Evolutionary conservation across 768 basidiomycete species (phyloP), one percentile per base, ranked within the genome.

Genomic region (Lactarius psammicola): DNA sequence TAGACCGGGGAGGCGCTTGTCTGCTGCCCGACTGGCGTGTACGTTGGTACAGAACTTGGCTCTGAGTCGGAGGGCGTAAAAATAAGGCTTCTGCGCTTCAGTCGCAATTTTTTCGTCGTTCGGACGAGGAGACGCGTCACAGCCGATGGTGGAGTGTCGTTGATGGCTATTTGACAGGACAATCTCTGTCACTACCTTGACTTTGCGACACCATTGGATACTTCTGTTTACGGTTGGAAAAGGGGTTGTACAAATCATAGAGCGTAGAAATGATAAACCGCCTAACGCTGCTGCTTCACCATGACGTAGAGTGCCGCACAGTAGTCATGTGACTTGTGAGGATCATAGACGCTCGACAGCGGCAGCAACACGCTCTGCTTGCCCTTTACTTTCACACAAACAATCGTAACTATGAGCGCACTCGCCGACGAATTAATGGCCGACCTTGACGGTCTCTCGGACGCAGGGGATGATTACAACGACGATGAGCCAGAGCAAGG

Each of bases 371-470:
- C 40, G 3, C n/a, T 10, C 13, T 1, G 20, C 33, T 46, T 9
- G 34, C 38, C 17, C 42, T 36, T 23, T 40, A 1, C 36, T 33
- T 23, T 46, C 31, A 23, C 23, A 18, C 60, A 23, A 36, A 36
- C 40, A 28, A 26, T 23, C 46, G 17, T 26, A 56, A 63, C 59
- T 62, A 93, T 93, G 90, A 87, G 87, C 73, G 85, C 85, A 59
- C 85, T 98, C 33, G 96, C 94, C 26, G 90, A 98, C 78, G 94
- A 96, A 74, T 87, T 98, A 20, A 80, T 97, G 18, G 94, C 93
- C 34, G 95, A 97, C 77, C 87, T 97, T 17, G 93, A 95, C 55
- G 92, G 87, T 56, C 83, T 93, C 63, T 92, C 90, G 66, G 89
- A 82, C 36, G 85, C 75, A 23, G 84, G 79, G 31, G 81, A 80